These are phyloP conservation scores for Sporisorium exsertum DNA, from an alignment of 1,284 basidiomycete species.

Conservation along the genomic window DNA sequence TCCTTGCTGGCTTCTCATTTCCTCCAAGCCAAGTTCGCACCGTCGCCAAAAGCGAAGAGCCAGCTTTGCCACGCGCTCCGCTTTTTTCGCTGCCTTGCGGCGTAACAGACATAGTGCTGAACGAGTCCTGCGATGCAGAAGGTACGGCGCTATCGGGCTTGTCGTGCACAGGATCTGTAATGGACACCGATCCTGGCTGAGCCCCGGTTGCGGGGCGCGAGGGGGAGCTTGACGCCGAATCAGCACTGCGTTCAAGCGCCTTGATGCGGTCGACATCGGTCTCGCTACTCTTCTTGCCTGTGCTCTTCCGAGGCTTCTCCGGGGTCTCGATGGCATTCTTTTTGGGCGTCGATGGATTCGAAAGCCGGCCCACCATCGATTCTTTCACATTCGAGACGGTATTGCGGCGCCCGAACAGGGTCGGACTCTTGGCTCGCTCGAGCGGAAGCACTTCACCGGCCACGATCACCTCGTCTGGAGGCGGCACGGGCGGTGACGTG, in stretches of 20 bases:
- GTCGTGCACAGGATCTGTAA: neutral
- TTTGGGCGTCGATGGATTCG: conserved; percentile 47
- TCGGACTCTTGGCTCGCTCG: conserved; percentile 56
- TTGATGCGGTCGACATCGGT: conserved; percentile 47
- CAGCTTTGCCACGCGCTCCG: conserved; percentile 26
- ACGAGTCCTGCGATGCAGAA: conserved; percentile 57
- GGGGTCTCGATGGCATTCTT: conserved; percentile 16
- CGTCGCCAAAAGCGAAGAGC: conserved; percentile 58
- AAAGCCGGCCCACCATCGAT: conserved; percentile 33
- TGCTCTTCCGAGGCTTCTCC: conserved; percentile 39
- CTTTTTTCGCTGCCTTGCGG: conserved; percentile 49
- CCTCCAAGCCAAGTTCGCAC: conserved; percentile 87
- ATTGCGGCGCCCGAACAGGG: conserved; percentile 49
- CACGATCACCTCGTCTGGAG: conserved; percentile 36
- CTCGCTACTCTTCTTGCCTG: conserved; percentile 36
- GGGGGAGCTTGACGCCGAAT: conserved; percentile 27
- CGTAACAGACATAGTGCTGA: conserved; percentile 50
- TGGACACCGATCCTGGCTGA: neutral
- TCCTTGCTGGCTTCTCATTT: conserved; percentile 80
- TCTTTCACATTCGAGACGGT: conserved; percentile 46
- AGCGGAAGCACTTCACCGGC: conserved; percentile 48
- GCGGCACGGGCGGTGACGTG: conserved; percentile 12
- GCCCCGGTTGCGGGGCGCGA: conserved; percentile 12
- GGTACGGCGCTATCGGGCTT: conserved; percentile 23
- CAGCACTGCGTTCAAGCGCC: conserved; percentile 27